Conservation (phyloP, 495 filamentous ascomycete species). For the Podospora appendiculata region DNA sequence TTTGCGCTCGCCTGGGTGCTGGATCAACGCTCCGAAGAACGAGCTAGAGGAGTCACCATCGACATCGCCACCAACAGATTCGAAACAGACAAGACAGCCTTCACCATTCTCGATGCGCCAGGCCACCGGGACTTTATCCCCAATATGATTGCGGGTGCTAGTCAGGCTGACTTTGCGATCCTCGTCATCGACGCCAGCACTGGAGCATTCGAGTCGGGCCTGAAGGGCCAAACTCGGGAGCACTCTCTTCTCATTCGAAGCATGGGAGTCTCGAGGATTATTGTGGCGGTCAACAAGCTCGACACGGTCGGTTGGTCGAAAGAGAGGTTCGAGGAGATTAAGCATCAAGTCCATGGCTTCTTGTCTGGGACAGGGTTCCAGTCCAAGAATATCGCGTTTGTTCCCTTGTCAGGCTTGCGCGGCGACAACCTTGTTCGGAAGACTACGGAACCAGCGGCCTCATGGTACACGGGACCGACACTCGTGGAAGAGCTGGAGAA, state of each 20-base stretch:
- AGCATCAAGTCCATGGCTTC: slow-evolving; percentile 75
- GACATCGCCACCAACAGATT: slow-evolving; percentile 94
- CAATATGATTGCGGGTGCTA: slow-evolving; percentile 97
- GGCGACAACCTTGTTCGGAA: slow-evolving; percentile 76
- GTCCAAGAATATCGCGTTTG: slow-evolving; percentile 68
- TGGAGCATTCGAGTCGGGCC: slow-evolving; percentile 85
- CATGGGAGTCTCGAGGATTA: slow-evolving; percentile 80
- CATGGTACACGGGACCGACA: slow-evolving; percentile 76
- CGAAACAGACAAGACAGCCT: slow-evolving; percentile 74
- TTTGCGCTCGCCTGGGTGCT: slow-evolving; percentile 96
- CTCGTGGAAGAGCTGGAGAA: slow-evolving; percentile 78
- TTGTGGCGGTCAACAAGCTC: slow-evolving; percentile 93
- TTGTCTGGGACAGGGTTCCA: slow-evolving; percentile 74
- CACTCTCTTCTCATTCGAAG: slow-evolving; percentile 84
- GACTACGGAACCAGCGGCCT: slow-evolving; percentile 44
- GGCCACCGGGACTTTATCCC: slow-evolving; percentile 95
- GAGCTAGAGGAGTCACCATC: slow-evolving; percentile 87
- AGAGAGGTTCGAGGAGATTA: slow-evolving; percentile 76
- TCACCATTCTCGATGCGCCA: slow-evolving; percentile 93
- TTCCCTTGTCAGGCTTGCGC: slow-evolving; percentile 81
- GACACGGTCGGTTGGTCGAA: slow-evolving; percentile 75
- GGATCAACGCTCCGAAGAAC: slow-evolving; percentile 82
- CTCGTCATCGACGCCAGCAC: slow-evolving; percentile 84
- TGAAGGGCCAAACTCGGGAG: slow-evolving; percentile 91
- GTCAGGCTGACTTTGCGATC: slow-evolving; percentile 93